These are phyloP conservation scores for Dothistroma septosporum DNA, from an alignment of 2,329 filamentous ascomycete species.

Conservation along the genomic window DNA sequence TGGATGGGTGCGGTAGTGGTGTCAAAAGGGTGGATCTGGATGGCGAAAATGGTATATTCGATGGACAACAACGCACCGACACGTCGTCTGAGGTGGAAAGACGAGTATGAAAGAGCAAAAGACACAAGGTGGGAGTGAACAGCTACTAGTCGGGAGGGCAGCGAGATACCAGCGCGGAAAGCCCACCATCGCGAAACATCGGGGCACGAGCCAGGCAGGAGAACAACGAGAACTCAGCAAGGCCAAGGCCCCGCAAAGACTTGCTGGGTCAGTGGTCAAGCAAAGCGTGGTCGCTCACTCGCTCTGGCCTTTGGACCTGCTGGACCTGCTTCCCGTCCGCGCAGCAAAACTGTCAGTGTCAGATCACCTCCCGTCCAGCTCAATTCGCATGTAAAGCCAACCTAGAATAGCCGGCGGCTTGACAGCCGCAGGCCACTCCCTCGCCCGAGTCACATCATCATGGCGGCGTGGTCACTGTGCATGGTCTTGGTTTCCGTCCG, in stretches of 20 bases:
- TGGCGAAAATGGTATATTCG: slow-evolving; percentile 3
- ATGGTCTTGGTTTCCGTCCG: background rate
- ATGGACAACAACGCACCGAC: slow-evolving; percentile 3
- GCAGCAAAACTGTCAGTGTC: background rate
- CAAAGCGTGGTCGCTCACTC: background rate
- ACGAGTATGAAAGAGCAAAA: background rate
- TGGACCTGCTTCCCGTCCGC: background rate
- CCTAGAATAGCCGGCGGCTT: background rate
- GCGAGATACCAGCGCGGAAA: slow-evolving; percentile 1
- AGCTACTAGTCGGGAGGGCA: background rate
- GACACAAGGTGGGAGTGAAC: background rate
- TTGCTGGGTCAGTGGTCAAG: background rate
- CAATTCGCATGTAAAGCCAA: background rate
- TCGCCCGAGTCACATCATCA: background rate
- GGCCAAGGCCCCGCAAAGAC: background rate
- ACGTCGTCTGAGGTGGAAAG: background rate
- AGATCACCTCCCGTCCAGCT: no score
- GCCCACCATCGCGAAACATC: background rate
- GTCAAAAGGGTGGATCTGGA: background rate
- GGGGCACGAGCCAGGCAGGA: background rate
- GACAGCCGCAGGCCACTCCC: background rate
- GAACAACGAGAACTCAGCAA: slow-evolving; percentile 1
- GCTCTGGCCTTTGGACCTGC: background rate
- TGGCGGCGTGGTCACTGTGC: background rate
- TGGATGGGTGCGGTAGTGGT: background rate